Conservation (phyloP, 2,329 filamentous ascomycete species). For the Metarhizium sp. region DNA sequence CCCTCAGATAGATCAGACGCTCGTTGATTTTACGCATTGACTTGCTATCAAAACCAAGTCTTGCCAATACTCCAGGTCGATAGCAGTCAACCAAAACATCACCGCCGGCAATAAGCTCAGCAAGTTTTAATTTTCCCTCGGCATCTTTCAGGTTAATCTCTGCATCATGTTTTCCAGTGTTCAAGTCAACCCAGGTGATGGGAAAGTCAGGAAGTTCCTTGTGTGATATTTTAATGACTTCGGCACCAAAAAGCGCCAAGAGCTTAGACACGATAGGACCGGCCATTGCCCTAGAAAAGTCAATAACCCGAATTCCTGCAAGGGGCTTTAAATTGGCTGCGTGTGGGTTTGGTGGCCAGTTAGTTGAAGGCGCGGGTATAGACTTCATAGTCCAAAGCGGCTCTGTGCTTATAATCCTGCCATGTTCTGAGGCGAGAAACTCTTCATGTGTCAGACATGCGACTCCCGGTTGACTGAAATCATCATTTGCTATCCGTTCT, state of each 20-base stretch:
- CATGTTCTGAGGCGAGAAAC: slow-evolving; percentile 19
- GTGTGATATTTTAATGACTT: slow-evolving; percentile 23
- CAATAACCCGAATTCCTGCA: slow-evolving; percentile 23
- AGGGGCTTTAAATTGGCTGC: slow-evolving; percentile 13
- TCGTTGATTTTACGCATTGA: slow-evolving; percentile 7
- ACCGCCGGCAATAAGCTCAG: slow-evolving; percentile 18
- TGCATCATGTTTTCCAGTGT: slow-evolving; percentile 22
- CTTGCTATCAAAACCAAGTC: slow-evolving; percentile 18
- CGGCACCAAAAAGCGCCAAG: slow-evolving; percentile 22
- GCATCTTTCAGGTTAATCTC: slow-evolving; percentile 21
- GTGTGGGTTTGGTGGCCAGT: slow-evolving; percentile 1
- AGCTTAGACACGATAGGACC: slow-evolving; percentile 22
- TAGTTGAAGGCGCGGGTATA: neutral
- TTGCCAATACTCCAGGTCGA: slow-evolving; percentile 20
- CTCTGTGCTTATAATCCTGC: neutral
- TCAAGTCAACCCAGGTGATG: slow-evolving; percentile 22
- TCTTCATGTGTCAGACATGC: slow-evolving; percentile 23
- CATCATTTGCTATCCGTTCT: slow-evolving; percentile 22
- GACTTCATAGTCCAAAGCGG: neutral
- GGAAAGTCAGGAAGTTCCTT: slow-evolving; percentile 21
- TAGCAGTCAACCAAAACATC: slow-evolving; percentile 27
- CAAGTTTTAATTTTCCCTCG: neutral
- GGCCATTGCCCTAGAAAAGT: slow-evolving; percentile 25
- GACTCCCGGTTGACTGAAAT: slow-evolving; percentile 21
- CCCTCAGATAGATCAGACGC: slow-evolving; percentile 22